phyloP scores from a whole-genome alignment of 1,284 basidiomycete genomes.

The Melampsora allii-populina region DNA sequence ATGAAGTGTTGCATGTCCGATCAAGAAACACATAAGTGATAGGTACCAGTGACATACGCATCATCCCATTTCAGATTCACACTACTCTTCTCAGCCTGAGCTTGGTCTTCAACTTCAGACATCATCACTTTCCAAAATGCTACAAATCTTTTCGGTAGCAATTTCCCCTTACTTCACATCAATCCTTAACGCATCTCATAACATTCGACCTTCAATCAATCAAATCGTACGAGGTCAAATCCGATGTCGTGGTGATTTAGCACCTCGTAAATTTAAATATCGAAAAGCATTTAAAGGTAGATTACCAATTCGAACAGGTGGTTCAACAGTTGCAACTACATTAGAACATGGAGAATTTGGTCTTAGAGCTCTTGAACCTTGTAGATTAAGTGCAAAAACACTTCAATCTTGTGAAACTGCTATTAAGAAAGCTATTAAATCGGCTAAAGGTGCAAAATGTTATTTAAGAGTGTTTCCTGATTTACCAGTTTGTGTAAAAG shows the following conservation, averaged over 20 bases:
- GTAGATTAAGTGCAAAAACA: slow-evolving; percentile 34
- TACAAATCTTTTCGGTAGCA: not conserved
- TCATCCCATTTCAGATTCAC: too few relatives aligned
- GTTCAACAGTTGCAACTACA: slow-evolving; percentile 28
- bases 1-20: too few relatives aligned
- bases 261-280: slow-evolving; percentile 28
- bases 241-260: slow-evolving; percentile 13
- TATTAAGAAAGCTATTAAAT: slow-evolving; percentile 39
- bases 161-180: not conserved
- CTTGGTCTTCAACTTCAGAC: not conserved
- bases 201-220: not conserved
- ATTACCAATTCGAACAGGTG: slow-evolving; percentile 20
- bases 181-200: not conserved
- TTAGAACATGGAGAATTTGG: slow-evolving; percentile 40
- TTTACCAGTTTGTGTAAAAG: slow-evolving; percentile 42
- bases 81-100: not conserved
- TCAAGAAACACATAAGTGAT: too few relatives aligned
- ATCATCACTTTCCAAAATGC: not conserved
- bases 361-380: slow-evolving; percentile 21
- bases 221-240: not conserved
- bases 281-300: slow-evolving; percentile 37
- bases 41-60: too few relatives aligned
- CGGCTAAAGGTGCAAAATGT: slow-evolving; percentile 25
- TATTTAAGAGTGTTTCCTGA: slow-evolving; percentile 40
- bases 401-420: slow-evolving; percentile 35